Conservation (phyloP, 441 rosid genomes). For the Brassica hybrid region DNA sequence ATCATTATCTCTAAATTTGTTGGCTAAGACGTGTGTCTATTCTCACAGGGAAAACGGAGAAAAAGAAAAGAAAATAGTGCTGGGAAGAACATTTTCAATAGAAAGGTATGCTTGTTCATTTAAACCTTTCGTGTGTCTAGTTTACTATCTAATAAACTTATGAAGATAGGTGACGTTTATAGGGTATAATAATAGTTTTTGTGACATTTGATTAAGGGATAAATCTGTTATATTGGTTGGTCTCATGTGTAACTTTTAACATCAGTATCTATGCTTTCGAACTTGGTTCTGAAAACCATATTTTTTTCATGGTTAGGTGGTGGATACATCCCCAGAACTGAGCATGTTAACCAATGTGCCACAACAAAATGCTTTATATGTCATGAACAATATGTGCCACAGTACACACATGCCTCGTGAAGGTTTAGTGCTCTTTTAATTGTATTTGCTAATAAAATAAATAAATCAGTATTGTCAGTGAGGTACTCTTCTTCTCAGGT, state of each 20-base stretch:
- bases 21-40: conserved; percentile 30
- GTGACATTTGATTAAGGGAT: conserved; percentile 3
- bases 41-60: conserved; percentile 83
- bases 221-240: not conserved
- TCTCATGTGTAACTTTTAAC: not conserved
- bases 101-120: conserved; percentile 61
- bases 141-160: not conserved
- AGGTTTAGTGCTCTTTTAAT: conserved; percentile 50
- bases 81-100: conserved; percentile 64
- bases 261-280: conserved; percentile 12
- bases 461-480: conserved; percentile 13
- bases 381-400: conserved; percentile 43
- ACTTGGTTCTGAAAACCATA: conserved; percentile 30
- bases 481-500: conserved; percentile 55
- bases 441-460: not conserved
- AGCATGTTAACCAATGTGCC: conserved; percentile 58
- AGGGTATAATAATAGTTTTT: not conserved
- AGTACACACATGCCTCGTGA: conserved; percentile 51
- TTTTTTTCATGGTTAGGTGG: conserved; percentile 60
- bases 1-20: conserved; percentile 18
- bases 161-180: conserved; percentile 3
- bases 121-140: conserved; percentile 16
- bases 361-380: conserved; percentile 31
- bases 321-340: conserved; percentile 64
- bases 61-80: conserved; percentile 70